Percentiles rank a stretch among this genome's conserved stretches.
These are phyloP conservation scores for Protomyces inundatus DNA, from an alignment of 1,139 yeast species.

Conservation along the genomic window DNA sequence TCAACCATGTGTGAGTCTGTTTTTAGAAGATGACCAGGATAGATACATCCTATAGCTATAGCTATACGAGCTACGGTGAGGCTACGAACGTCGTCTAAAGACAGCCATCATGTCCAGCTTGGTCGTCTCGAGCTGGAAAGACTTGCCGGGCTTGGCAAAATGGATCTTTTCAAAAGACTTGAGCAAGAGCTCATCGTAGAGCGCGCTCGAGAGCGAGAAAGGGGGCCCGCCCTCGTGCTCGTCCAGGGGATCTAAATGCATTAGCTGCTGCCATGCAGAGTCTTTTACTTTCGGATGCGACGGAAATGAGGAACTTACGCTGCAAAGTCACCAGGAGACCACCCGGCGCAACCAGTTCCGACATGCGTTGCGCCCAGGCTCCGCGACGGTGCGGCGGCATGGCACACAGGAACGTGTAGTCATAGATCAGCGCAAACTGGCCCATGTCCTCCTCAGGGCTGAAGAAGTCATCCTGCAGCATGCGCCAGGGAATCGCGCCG, in stretches of 20 bases:
- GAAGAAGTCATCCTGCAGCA: neutral
- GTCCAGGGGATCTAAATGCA: constrained; percentile 2
- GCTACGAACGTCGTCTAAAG: neutral
- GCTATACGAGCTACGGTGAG: too few species aligned
- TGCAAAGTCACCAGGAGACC: constrained; percentile 5
- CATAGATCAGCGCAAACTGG: neutral
- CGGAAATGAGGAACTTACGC: neutral
- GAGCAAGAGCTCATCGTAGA: constrained; percentile 2
- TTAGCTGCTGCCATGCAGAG: neutral
- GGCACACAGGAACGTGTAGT: constrained; percentile 6
- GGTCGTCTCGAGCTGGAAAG: neutral
- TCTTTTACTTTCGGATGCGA: too few species aligned
- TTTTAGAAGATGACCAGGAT: too few species aligned
- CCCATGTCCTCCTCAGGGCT: neutral
- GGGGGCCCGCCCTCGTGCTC: constrained; percentile 12
- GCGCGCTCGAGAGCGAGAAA: neutral
- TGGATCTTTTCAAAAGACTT: neutral
- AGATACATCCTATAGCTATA: too few species aligned
- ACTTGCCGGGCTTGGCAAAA: neutral
- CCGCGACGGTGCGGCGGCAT: neutral
- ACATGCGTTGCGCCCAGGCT: constrained; percentile 7
- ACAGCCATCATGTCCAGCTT: neutral
- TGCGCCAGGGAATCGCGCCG: neutral
- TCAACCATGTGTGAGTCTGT: too few species aligned
- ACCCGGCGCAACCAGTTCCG: neutral